A percentile compares a stretch with the other conserved stretches of the same genome.
Evolutionary conservation across 306 rosid genomes (phyloP).

Genomic region (Glycine soja): DNA sequence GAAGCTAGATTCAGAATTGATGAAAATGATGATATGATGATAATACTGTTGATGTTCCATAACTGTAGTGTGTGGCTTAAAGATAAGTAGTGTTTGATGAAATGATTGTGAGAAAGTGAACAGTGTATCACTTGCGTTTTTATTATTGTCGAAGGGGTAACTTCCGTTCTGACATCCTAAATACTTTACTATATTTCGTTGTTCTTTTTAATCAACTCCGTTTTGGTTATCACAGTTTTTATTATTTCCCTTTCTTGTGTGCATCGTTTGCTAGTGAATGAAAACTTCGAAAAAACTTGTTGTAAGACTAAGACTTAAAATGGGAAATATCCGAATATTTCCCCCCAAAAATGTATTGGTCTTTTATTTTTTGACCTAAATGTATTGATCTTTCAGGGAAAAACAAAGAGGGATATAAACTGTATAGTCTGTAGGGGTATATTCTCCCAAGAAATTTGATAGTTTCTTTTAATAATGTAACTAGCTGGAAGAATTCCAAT

Average conservation of each 20-base stretch:
- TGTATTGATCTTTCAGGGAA: too few relatives aligned
- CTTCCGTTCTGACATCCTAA: slow-evolving; percentile 28
- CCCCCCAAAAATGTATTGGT: too few relatives aligned
- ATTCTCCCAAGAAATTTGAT: too few relatives aligned
- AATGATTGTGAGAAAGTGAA: not conserved
- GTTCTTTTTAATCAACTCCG: not conserved
- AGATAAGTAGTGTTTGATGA: not conserved
- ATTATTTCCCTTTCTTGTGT: not conserved
- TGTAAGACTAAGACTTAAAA: too few relatives aligned
- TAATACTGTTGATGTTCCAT: slow-evolving; percentile 24
- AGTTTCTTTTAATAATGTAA: too few relatives aligned
- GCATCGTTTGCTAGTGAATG: not conserved
- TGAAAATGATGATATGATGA: not conserved
- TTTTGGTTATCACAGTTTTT: not conserved
- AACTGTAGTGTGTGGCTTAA: slow-evolving; percentile 18
- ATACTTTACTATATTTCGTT: slow-evolving; percentile 5
- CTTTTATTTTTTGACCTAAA: too few relatives aligned
- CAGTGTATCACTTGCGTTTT: slow-evolving; percentile 15
- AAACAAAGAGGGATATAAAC: too few relatives aligned
- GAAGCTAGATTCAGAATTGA: slow-evolving; percentile 11
- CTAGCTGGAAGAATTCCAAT: too few relatives aligned
- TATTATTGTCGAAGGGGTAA: slow-evolving; percentile 40
- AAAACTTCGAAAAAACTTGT: not conserved
- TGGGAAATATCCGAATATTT: too few relatives aligned
- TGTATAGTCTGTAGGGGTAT: too few relatives aligned